Evolutionary conservation across 2,329 filamentous ascomycete genomes (phyloP).

Genomic region (Dactylellina leptospora): DNA sequence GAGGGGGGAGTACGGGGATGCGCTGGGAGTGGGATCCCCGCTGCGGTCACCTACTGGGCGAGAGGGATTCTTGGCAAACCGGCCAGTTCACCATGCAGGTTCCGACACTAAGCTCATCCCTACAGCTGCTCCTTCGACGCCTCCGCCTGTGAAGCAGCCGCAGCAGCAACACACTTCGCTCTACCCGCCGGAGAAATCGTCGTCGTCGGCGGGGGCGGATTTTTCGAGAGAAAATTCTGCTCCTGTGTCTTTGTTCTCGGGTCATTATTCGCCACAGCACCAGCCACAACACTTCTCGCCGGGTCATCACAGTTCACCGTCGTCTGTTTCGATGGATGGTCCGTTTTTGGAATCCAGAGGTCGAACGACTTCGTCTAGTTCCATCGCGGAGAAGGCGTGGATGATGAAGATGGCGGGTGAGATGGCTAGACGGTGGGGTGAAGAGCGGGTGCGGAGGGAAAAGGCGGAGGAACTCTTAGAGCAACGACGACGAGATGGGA

Average conservation of each 20-base stretch:
- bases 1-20: conserved; percentile 47
- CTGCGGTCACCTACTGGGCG: conserved; percentile 49
- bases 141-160: conserved; percentile 6
- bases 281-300: conserved; percentile 39
- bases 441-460: conserved; percentile 73
- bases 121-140: conserved; percentile 29
- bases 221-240: conserved; percentile 36
- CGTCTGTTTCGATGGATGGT: conserved; percentile 38
- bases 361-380: conserved; percentile 59
- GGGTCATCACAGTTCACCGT: conserved; percentile 32
- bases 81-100: conserved; percentile 54
- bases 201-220: too few relatives aligned
- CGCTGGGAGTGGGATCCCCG: too few relatives aligned
- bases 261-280: conserved; percentile 35
- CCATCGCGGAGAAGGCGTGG: conserved; percentile 81
- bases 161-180: conserved; percentile 28
- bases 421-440: conserved; percentile 84
- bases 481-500: conserved; percentile 54
- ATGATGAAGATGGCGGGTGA: conserved; percentile 93
- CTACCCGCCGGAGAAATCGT: conserved; percentile 34
- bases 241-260: conserved; percentile 41
- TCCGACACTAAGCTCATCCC: conserved; percentile 53
- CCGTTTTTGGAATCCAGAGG: conserved; percentile 48
- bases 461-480: conserved; percentile 54
- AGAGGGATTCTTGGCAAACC: conserved; percentile 51